Conservation (phyloP, 2,329 filamentous ascomycete species). For the Triangularia verruculosa region DNA sequence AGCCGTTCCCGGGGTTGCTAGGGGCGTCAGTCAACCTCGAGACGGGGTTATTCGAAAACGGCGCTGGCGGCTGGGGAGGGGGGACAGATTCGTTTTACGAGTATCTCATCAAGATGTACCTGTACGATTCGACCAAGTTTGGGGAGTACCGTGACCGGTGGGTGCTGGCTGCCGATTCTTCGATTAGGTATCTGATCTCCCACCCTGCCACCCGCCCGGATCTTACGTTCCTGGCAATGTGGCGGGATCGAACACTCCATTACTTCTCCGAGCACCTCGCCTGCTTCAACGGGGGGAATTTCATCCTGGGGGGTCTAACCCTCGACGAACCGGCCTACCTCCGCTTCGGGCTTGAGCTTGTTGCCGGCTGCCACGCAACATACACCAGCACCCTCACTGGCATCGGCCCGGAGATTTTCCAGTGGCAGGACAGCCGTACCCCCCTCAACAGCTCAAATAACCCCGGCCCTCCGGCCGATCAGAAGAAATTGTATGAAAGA, state of each 20-base stretch:
- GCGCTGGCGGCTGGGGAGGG: constrained; percentile 70
- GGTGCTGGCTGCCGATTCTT: constrained; percentile 71
- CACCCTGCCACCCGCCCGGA: constrained; percentile 65
- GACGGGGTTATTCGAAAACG: constrained; percentile 65
- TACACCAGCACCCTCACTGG: constrained; percentile 66
- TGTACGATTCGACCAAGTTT: constrained; percentile 70
- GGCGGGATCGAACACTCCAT: constrained; percentile 42
- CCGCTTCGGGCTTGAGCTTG: constrained; percentile 69
- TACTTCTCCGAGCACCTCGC: constrained; percentile 58
- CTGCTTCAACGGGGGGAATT: constrained; percentile 82
- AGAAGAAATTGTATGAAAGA: constrained; percentile 59
- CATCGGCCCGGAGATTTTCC: constrained; percentile 74
- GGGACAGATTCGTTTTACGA: constrained; percentile 82
- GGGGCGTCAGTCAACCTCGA: constrained; percentile 64
- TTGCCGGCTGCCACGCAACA: constrained; percentile 70
- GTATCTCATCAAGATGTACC: constrained; percentile 87
- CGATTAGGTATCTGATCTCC: constrained; percentile 67
- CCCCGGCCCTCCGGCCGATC: constrained; percentile 39
- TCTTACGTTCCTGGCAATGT: constrained; percentile 67
- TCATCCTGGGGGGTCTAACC: constrained; percentile 75
- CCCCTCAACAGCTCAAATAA: constrained; percentile 40
- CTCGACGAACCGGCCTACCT: constrained; percentile 65
- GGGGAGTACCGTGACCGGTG: constrained; percentile 67
- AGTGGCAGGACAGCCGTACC: constrained; percentile 51
- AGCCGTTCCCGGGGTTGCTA: constrained; percentile 75